Percentiles rank a stretch among this genome's conserved stretches.
These are phyloP conservation scores for Phaffia rhodozyma DNA, from an alignment of 1,284 basidiomycete species.

Conservation along the genomic window DNA sequence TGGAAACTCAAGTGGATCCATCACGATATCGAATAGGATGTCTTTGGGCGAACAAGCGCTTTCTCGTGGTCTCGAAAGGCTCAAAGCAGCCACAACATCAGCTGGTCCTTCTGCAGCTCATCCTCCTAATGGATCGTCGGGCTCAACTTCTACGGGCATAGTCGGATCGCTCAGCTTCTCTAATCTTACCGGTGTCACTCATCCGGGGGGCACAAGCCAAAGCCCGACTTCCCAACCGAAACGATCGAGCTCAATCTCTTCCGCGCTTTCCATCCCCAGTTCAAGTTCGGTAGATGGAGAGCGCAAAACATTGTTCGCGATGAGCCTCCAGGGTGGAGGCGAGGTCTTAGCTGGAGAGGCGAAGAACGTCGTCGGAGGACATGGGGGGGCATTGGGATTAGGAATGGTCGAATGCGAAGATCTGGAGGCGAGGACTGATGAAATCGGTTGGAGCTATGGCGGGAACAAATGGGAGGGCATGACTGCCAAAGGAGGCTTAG, in stretches of 20 bases:
- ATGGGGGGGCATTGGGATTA: slow-evolving; percentile 23
- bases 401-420: slow-evolving; percentile 18
- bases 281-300: background rate
- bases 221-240: slow-evolving; percentile 22
- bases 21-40: slow-evolving; percentile 5
- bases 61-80: slow-evolving; percentile 34
- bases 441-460: slow-evolving; percentile 84
- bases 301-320: slow-evolving; percentile 18
- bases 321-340: slow-evolving; percentile 7
- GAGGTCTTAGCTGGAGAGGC: background rate
- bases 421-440: slow-evolving; percentile 50
- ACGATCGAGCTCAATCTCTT: background rate
- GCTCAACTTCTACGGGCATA: too few species aligned
- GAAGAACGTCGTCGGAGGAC: background rate
- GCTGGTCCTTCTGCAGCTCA: slow-evolving; percentile 9
- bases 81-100: slow-evolving; percentile 29
- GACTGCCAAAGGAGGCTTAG: slow-evolving; percentile 64
- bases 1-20: too few species aligned
- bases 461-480: slow-evolving; percentile 91
- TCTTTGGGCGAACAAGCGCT: slow-evolving; percentile 36
- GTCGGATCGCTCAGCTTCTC: too few species aligned
- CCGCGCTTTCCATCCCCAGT: background rate
- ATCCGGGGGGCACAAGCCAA: slow-evolving; percentile 23
- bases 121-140: background rate
- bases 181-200: too few species aligned